phyloP scores from a whole-genome alignment of 2,329 filamentous ascomycete species.

The Fusarium tuaranense region DNA sequence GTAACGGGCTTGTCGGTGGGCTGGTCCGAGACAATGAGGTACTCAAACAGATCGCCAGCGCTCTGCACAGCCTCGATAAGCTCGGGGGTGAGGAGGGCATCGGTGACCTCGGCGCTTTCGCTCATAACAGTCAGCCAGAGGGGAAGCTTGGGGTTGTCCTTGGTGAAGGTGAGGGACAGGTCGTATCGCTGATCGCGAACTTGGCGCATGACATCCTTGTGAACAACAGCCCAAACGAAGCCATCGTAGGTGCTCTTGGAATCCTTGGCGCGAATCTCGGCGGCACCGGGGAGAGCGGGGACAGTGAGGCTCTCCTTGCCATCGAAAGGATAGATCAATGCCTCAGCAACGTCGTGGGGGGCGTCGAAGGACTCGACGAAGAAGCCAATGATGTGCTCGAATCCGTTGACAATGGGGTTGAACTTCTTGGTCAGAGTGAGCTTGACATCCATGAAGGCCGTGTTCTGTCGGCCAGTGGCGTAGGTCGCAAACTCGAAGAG shows the following conservation, averaged over 20 bases:
- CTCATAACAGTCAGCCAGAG: constrained; percentile 94
- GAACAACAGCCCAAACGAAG: constrained; percentile 95
- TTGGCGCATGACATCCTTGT: constrained; percentile 93
- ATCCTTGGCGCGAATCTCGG: constrained; percentile 65
- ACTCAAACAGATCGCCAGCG: constrained; percentile 84
- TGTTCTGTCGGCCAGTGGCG: constrained; percentile 90
- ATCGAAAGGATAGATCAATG: constrained; percentile 88
- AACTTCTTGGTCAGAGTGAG: constrained; percentile 86
- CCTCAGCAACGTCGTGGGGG: constrained; percentile 80
- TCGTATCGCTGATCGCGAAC: constrained; percentile 95
- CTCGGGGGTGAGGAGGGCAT: constrained; percentile 87
- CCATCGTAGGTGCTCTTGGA: constrained; percentile 81
- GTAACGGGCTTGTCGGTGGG: constrained; percentile 87
- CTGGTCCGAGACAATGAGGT: constrained; percentile 90
- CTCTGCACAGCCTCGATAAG: constrained; percentile 82
- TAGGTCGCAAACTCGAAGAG: constrained; percentile 89
- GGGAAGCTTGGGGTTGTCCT: constrained; percentile 91
- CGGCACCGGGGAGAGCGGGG: constrained; percentile 70
- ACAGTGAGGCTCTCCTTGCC: constrained; percentile 87
- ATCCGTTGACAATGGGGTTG: constrained; percentile 74
- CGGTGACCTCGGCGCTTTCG: constrained; percentile 95
- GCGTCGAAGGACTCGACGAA: constrained; percentile 81
- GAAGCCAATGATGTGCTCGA: constrained; percentile 78
- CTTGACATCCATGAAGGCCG: constrained; percentile 90
- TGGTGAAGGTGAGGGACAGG: constrained; percentile 90